A percentile compares a stretch with the other conserved stretches of the same genome.
phyloP scores from a whole-genome alignment of 2,329 filamentous ascomycete genomes.

The Trichophyton benhamiae region DNA sequence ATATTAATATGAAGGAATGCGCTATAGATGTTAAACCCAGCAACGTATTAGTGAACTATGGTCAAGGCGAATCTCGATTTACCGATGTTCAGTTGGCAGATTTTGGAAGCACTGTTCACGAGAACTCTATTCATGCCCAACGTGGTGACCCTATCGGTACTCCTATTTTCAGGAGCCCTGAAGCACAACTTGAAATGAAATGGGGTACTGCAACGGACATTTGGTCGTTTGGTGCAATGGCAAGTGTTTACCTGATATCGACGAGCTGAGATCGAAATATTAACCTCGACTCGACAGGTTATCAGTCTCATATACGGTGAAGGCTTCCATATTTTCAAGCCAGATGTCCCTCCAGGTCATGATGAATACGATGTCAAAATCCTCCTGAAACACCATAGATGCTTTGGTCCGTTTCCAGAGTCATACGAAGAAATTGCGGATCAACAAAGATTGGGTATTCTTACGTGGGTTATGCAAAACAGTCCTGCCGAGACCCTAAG shows the following conservation, averaged over 20 bases:
- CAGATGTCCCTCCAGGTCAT: slow-evolving; percentile 4
- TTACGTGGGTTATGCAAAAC: slow-evolving; percentile 11
- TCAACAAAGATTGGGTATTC: slow-evolving; percentile 7
- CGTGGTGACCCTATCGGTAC: slow-evolving; percentile 13
- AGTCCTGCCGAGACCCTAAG: slow-evolving; percentile 17
- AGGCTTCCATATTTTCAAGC: slow-evolving; percentile 9
- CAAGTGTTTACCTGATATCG: background rate
- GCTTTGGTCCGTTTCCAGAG: slow-evolving; percentile 10
- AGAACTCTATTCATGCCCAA: slow-evolving; percentile 9
- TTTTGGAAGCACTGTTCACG: slow-evolving; percentile 12
- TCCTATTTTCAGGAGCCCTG: slow-evolving; percentile 14
- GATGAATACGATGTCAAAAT: slow-evolving; percentile 10
- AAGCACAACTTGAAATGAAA: slow-evolving; percentile 13
- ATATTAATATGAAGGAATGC: no score
- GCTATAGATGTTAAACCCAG: slow-evolving; percentile 15
- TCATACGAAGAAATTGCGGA: slow-evolving; percentile 14
- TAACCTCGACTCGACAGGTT: slow-evolving; percentile 1
- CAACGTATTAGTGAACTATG: slow-evolving; percentile 17
- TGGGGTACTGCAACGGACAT: slow-evolving; percentile 20
- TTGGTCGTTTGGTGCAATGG: slow-evolving; percentile 19
- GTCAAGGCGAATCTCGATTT: slow-evolving; percentile 6
- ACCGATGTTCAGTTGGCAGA: slow-evolving; percentile 15
- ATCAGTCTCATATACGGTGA: slow-evolving; percentile 8
- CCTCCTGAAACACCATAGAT: slow-evolving; percentile 6
- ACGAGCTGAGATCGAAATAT: background rate